These are phyloP conservation scores for Curvularia lunata DNA, from an alignment of 2,329 filamentous ascomycete genomes.

Conservation along the genomic window DNA sequence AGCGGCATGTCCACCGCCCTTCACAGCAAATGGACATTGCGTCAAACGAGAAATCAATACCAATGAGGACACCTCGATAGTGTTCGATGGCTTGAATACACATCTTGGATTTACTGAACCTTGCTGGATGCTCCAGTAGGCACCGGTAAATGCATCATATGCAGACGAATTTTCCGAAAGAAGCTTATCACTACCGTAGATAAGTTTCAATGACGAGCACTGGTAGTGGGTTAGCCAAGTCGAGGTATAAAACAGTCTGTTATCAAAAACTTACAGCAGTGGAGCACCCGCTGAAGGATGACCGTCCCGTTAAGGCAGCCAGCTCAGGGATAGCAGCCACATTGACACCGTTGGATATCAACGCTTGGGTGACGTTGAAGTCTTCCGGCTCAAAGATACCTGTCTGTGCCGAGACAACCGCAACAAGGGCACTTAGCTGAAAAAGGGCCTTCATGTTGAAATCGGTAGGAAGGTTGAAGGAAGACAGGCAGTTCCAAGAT, in stretches of 20 bases:
- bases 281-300: conserved; percentile 20
- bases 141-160: conserved; percentile 31
- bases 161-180: conserved; percentile 17
- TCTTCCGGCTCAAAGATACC: conserved; percentile 25
- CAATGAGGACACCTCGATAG: conserved; percentile 27
- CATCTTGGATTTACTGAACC: conserved; percentile 31
- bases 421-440: conserved; percentile 17
- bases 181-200: conserved; percentile 31
- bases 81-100: conserved; percentile 34
- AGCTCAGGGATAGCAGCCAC: conserved; percentile 28
- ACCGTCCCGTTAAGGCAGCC: conserved; percentile 7
- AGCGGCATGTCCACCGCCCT: conserved; percentile 54
- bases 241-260: background rate
- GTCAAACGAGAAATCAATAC: conserved; percentile 32
- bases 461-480: background rate
- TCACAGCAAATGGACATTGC: conserved; percentile 52
- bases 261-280: conserved; percentile 28
- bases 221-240: conserved; percentile 16
- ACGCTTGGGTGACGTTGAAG: conserved; percentile 29
- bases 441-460: conserved; percentile 19
- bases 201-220: conserved; percentile 32
- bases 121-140: conserved; percentile 41
- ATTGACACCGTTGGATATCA: conserved; percentile 28
- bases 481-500: conserved; percentile 3
- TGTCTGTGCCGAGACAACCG: conserved; percentile 17